Evolutionary conservation across 805 yeast genomes (phyloP).

Genomic region (Candida ipomoeae): DNA sequence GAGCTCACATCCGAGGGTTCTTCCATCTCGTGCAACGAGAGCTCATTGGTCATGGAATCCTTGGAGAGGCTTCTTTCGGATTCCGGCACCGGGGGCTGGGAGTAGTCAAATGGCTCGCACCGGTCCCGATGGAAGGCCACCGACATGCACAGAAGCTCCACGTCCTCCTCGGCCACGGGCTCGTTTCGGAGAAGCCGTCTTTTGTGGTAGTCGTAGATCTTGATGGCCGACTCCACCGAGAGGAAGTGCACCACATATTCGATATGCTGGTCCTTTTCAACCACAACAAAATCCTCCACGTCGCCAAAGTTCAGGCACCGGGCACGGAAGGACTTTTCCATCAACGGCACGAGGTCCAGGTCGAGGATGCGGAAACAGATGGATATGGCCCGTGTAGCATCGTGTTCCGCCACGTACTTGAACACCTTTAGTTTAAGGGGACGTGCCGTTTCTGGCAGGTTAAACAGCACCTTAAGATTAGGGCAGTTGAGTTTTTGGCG

Average conservation of each 20-base stretch:
- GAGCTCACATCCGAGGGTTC: neutral
- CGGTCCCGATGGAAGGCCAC: slow-evolving; percentile 33
- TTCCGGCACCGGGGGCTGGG: slow-evolving; percentile 9
- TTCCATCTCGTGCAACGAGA: neutral
- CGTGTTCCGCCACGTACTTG: slow-evolving; percentile 36
- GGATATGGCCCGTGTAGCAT: slow-evolving; percentile 35
- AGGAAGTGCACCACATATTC: slow-evolving; percentile 35
- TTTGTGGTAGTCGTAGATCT: slow-evolving; percentile 34
- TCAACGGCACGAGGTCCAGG: slow-evolving; percentile 11
- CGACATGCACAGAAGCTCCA: slow-evolving; percentile 15
- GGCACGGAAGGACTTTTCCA: slow-evolving; percentile 21
- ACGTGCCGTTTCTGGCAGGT: slow-evolving; percentile 9
- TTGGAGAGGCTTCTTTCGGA: neutral
- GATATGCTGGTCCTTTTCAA: slow-evolving; percentile 8
- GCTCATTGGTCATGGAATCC: neutral
- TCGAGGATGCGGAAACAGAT: slow-evolving; percentile 13
- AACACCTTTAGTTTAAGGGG: slow-evolving; percentile 36
- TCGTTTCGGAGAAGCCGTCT: slow-evolving; percentile 21
- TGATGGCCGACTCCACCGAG: slow-evolving; percentile 44
- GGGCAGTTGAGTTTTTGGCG: slow-evolving; percentile 4
- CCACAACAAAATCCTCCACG: slow-evolving; percentile 29
- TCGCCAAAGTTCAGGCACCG: slow-evolving; percentile 40
- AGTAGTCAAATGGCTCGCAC: slow-evolving; percentile 25
- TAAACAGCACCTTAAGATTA: neutral
- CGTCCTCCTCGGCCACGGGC: slow-evolving; percentile 7